Percentiles rank a stretch among this genome's conserved stretches.
Evolutionary conservation across 768 basidiomycete species (phyloP).

Genomic region (Kwoniella newhampshirensis): DNA sequence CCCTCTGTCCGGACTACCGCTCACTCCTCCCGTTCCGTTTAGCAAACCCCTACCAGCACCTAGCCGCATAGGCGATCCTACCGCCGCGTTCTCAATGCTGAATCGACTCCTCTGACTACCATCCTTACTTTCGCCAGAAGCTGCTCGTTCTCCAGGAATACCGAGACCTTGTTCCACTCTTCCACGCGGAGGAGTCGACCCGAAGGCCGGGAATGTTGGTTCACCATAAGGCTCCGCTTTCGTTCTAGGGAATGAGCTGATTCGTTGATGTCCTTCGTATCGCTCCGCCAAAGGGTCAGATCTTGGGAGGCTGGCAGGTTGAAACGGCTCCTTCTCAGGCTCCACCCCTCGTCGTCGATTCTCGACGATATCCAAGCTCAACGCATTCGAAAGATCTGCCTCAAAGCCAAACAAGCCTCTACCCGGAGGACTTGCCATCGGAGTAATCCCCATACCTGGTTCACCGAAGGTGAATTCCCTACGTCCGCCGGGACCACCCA

Average conservation of each 20-base stretch:
- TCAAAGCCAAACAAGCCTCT: slow-evolving; percentile 35
- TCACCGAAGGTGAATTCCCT: slow-evolving; percentile 47
- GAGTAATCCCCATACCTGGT: slow-evolving; percentile 30
- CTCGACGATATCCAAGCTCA: slow-evolving; percentile 43
- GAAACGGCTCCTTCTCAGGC: slow-evolving; percentile 15
- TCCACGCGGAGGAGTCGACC: slow-evolving; percentile 28
- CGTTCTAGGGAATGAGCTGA: slow-evolving; percentile 12
- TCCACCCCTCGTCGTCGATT: slow-evolving; percentile 22
- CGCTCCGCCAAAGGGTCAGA: slow-evolving; percentile 10
- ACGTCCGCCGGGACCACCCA: slow-evolving; percentile 44
- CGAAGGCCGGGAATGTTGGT: slow-evolving; percentile 16
- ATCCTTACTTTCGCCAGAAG: slow-evolving; percentile 28
- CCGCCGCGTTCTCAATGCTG: slow-evolving; percentile 24
- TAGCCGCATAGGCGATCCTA: slow-evolving; percentile 15
- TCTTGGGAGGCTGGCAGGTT: slow-evolving; percentile 13
- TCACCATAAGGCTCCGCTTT: too few relatives aligned
- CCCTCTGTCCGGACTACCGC: slow-evolving; percentile 1
- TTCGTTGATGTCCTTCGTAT: slow-evolving; percentile 12
- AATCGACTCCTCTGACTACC: slow-evolving; percentile 27
- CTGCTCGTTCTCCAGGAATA: slow-evolving; percentile 10
- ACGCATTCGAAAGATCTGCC: slow-evolving; percentile 37
- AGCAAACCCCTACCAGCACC: not conserved
- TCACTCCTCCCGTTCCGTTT: not conserved
- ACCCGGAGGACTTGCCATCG: slow-evolving; percentile 23
- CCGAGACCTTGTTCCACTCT: slow-evolving; percentile 14